Base-by-base conservation (phyloP, 805 yeast genomes). In the Debaryomyces maramus region DNA sequence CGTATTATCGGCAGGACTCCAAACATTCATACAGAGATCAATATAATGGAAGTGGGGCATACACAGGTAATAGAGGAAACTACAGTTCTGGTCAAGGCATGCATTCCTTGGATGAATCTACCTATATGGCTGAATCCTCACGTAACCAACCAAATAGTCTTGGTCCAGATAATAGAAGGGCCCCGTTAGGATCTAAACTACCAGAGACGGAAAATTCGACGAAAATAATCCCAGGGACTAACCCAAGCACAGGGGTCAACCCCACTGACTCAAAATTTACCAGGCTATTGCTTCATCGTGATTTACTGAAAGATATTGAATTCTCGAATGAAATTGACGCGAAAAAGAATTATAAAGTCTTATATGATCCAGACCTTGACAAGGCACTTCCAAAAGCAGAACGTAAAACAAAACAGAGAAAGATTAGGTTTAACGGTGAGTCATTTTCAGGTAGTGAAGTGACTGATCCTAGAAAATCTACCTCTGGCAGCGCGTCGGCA, bases 311-410 rank as follows among this genome's bases (percentile, higher is more conserved):
- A 4, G 22, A 35, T 14, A 18, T 48, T 14, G 39, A 48, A 9
- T 46, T 39, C 18, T 15, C 41, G 7, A 30, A 41, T n/a, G 43
- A 42, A 3, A 32, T 38, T 4, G 57, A 59, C 37, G 28, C 40
- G 3, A 38, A 45, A 38, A 70, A 65, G 38, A 61, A 64, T 38
- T 72, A 66, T 50, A 70, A 62, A 44, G 76, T 79, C 0, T 45
- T 65, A 2, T 78, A 77, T 49, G 87, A 81, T 49, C 73, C 74
- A 1, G 73, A 68, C 39, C 47, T 63, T 21, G 73, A 69, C 48
- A 54, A 56, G 41, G 27, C 57, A 3, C 49, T 69, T n/a, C 41
- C 53, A 16, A 67, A 65, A 39, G 39, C 47, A 5, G 72, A 67
- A 23, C 48, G 54, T 29, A 66, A 64, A 44, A 11, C 49, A 3